Evolutionary conservation across 1,284 basidiomycete genomes (phyloP), one percentile per base, ranked within the genome.

Genomic region (Stereum hirsutum): DNA sequence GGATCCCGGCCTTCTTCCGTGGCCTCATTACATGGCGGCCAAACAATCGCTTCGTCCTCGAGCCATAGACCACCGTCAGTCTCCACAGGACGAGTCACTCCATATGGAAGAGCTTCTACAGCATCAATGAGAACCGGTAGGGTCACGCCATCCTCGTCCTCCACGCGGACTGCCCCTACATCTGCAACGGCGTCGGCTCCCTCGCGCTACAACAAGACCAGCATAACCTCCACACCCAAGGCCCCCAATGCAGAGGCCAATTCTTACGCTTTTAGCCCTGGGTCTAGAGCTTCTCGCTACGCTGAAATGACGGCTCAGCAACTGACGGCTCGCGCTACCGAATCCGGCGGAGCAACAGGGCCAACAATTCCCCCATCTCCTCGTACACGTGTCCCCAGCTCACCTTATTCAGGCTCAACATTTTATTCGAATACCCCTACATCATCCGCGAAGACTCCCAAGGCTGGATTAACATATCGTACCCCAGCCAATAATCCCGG

Each of bases 261-360:
- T 24, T 25, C 15, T 17, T 14, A 23, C 8, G 35, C 41, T n/a
- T 25, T 24, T 32, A 42, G 31, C 27, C 79, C 76, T 10, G 89
- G 89, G 1, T 88, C 88, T 3, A 70, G 90, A 41, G 90, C 90
- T 6, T 42, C 41, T 23, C 41, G 41, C 21, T 42, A 42, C 19
- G 41, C 85, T 24, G 78, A 81, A 12, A 78, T 90, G 73, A 91
- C 87, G 0, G 89, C 88, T 2, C 81, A 85, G 55, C 84, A 91
- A 54, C 68, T 91, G 34, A 75, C 68, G 54, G 69, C 71, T 36
- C 68, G 70, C 46, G 58, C 51, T 63, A 8, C 47, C 50, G 7
- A 65, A 59, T 43, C 63, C 66, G 17, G 51, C 60, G 8, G 56
- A 61, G 41, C 52, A 47, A 14, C 43, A 49, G 17, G 5, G 3